Evolutionary conservation across 352 stramenopile genomes (phyloP), one percentile per base, ranked within the genome.

Genomic region (Phytophthora boehmeriae): DNA sequence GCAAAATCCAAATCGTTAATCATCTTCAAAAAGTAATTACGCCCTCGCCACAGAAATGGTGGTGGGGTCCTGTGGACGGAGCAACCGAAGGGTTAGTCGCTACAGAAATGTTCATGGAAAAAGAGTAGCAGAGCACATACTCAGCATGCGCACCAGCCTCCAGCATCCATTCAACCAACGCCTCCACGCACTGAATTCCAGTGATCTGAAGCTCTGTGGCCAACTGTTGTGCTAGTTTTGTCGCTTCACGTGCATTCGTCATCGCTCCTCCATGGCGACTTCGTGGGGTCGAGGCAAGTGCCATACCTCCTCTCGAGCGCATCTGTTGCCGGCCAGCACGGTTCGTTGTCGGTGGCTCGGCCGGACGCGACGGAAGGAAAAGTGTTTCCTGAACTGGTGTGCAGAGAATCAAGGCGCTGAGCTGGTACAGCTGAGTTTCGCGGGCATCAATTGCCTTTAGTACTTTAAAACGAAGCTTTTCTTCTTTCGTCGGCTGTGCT

Each of bases 21-120:
- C 82, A 92, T 90, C 46, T 92, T 91, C 8, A 86, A 22, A 23
- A 92, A 92, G 59, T 92, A 93, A 38, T 93, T 89, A 35, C 70
- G 71, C 0, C 80, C 82, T 4, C 82, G 77, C 84, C 82, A 93
- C 30, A 90, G 32, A 48, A 93, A 93, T 32, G 75, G 61, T 22
- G 84, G 82, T 13, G 84, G 82, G 43, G 73, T 83, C 35, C 78
- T 90, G 25, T 30, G 56, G 42, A 51, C 35, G 51, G 6, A 45
- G 20, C 14, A 51, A 23, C 34, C 5, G 30, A n/a, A 17, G 9
- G 34, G 49, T 66, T 64, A 71, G 56, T 22, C 25, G 6, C 25
- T 30, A 30, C 25, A 30, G 6, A 30, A 30, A 27, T 36, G 11
- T 19, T 23, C 4, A 47, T 47, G 16, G 30, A 43, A 8, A 19